Base-by-base conservation (phyloP, 163 green algal genomes). In the Coccomyxa subellipsoidea region DNA sequence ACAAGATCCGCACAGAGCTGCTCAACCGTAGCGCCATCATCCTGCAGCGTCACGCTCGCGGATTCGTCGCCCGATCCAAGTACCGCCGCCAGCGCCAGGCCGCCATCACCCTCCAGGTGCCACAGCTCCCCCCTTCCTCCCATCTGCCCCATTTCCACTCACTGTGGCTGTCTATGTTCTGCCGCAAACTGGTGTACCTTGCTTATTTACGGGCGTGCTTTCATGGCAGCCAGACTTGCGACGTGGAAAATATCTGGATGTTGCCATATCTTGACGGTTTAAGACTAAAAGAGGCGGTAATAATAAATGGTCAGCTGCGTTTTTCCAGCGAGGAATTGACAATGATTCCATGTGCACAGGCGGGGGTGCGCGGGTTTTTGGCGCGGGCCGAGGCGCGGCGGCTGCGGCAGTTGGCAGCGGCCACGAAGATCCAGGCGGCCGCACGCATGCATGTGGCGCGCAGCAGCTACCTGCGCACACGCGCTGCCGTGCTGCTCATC, bases 1-100 rank as follows among this genome's bases (percentile, higher is more conserved):
- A 99, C 87, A 97, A 96, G 87, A 83, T 93, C 80, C 90, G 97
- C 71, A 96, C 90, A 1, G 94, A 98, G 36, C 85, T 93, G 76
- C 89, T 99, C 77, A 94, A 96, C 87, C 81, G 35, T 3, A 91
- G 93, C 5, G 96, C 97, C 9, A 89, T 90, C 29, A 91, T 69
- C 27, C 92, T 99, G 80, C 96, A 99, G 91, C 90, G 89, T 47
- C 86, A 90, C 83, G 88, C 87, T 40, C 90, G 91, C 34, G 88
- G 90, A 71, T 94, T 91, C 78, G 80, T 98, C 34, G 92, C 90
- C 10, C 84, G 89, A 6, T 82, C 81, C 31, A 80, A 86, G 39
- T 96, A 89, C 87, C 40, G 81, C 37, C 80, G 80, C 37, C 85
- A 79, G 5, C 77, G 80, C 54, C 25, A 76, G 2, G 88, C 91